Evolutionary conservation across 257 asterid species (phyloP).

Genomic region (Agastache rugosa): DNA sequence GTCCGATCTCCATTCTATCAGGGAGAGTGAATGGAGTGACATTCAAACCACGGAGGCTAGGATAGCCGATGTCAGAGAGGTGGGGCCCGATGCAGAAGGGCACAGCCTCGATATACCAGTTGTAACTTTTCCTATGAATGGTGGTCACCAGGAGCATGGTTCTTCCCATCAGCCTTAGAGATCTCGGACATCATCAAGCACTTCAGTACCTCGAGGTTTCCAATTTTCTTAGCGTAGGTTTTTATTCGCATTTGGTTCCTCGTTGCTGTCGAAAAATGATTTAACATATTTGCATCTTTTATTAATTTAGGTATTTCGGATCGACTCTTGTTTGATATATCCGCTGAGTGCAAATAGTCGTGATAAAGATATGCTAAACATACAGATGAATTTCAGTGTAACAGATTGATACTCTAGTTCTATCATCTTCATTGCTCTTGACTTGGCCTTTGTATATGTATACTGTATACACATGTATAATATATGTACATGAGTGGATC

Average conservation of each 20-base stretch:
- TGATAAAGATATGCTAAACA: constrained; percentile 33
- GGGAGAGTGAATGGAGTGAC: constrained; percentile 92
- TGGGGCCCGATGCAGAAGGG: constrained; percentile 63
- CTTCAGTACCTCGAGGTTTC: constrained; percentile 25
- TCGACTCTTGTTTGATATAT: constrained; percentile 13
- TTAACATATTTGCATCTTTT: background rate
- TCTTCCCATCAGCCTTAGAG: constrained; percentile 71
- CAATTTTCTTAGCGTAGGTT: constrained; percentile 16
- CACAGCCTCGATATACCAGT: constrained; percentile 82
- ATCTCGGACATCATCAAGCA: constrained; percentile 10
- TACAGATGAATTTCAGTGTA: constrained; percentile 21
- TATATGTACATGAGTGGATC: background rate
- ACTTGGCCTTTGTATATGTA: background rate
- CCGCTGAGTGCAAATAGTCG: constrained; percentile 22
- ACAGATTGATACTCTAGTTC: background rate
- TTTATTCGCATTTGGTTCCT: constrained; percentile 13
- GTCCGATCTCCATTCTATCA: constrained; percentile 59
- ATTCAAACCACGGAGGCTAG: constrained; percentile 82
- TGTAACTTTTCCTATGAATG: constrained; percentile 48
- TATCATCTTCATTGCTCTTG: background rate
- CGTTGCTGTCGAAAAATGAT: constrained; percentile 32
- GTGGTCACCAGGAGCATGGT: constrained; percentile 61
- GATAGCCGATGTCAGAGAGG: constrained; percentile 91
- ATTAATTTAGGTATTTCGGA: constrained; percentile 2
- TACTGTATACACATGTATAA: background rate